A percentile compares a stretch with the other conserved stretches of the same genome.
Conservation (phyloP, 768 basidiomycete species). For the Leucosporidium creatinivorum region DNA sequence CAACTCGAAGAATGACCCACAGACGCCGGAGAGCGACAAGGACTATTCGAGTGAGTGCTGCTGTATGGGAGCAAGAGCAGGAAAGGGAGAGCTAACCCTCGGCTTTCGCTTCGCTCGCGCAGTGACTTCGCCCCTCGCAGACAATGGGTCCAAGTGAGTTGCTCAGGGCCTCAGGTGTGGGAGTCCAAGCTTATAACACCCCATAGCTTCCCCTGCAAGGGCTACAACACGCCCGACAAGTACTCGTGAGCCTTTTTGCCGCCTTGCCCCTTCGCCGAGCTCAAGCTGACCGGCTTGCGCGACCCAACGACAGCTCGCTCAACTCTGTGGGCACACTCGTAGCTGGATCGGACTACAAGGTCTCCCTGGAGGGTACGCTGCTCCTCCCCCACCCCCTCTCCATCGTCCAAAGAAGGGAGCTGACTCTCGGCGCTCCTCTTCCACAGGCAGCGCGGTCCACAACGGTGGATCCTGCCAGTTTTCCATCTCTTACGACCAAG, state of each 20-base stretch:
- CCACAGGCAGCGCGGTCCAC: constrained; percentile 40
- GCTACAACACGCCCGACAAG: not conserved
- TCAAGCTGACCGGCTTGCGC: constrained; percentile 21
- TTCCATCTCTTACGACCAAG: constrained; percentile 44
- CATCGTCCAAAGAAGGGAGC: too few relatives aligned
- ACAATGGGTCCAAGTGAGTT: too few relatives aligned
- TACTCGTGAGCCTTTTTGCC: constrained; percentile 12
- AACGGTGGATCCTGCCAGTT: constrained; percentile 45
- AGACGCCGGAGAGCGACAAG: constrained; percentile 33
- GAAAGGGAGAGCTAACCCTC: not conserved
- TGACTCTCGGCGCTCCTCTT: not conserved
- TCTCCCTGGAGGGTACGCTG: constrained; percentile 28
- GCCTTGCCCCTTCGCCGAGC: constrained; percentile 30
- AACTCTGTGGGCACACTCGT: constrained; percentile 37
- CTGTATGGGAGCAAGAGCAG: constrained; percentile 16
- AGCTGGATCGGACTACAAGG: constrained; percentile 39
- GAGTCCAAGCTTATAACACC: too few relatives aligned
- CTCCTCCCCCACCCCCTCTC: too few relatives aligned
- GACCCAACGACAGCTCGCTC: constrained; percentile 17
- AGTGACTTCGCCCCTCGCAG: too few relatives aligned
- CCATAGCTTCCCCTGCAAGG: constrained; percentile 42
- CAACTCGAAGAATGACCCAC: constrained; percentile 34
- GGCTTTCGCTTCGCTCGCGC: too few relatives aligned
- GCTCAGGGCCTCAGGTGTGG: too few relatives aligned
- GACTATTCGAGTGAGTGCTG: constrained; percentile 43